Conservation (phyloP, 108 stramenopile genomes). For the Conticribra weissflogii region DNA sequence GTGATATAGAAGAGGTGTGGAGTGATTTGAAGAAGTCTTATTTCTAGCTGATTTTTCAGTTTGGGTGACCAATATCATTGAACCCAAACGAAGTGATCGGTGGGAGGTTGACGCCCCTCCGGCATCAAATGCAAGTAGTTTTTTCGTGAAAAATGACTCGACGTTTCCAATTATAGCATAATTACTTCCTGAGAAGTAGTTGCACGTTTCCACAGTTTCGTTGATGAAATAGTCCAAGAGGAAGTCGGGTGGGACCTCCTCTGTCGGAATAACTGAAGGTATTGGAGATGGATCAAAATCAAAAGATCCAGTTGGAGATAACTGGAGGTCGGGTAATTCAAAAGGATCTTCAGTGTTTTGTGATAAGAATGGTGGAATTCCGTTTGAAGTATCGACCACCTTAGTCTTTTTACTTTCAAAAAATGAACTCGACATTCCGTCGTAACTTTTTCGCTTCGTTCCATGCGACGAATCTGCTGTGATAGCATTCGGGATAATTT, state of each 20-base stretch:
- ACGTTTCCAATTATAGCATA: constrained; percentile 1
- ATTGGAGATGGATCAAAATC: too few species aligned
- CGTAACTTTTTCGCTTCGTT: constrained; percentile 6
- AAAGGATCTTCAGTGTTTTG: too few species aligned
- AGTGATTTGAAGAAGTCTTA: too few species aligned
- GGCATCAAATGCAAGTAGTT: constrained; percentile 22
- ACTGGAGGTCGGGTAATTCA: too few species aligned
- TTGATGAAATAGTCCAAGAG: not conserved
- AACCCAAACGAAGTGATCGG: constrained; percentile 19
- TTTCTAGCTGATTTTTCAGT: constrained; percentile 3
- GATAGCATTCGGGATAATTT: not conserved
- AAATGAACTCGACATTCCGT: not conserved
- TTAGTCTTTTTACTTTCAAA: too few species aligned
- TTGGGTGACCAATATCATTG: constrained; percentile 35
- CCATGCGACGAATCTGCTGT: constrained; percentile 3
- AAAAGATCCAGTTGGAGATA: too few species aligned
- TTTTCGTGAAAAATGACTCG: constrained; percentile 9
- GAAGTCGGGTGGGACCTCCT: not conserved
- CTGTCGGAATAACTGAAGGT: too few species aligned
- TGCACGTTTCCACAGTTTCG: constrained; percentile 20
- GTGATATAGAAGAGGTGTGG: not conserved
- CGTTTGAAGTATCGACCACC: too few species aligned
- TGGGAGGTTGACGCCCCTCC: constrained; percentile 20
- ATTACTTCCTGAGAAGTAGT: constrained; percentile 7
- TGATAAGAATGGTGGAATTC: too few species aligned